Evolutionary conservation across 148 eudicot species (phyloP).

Genomic region (Heliamphora exappendiculata): DNA sequence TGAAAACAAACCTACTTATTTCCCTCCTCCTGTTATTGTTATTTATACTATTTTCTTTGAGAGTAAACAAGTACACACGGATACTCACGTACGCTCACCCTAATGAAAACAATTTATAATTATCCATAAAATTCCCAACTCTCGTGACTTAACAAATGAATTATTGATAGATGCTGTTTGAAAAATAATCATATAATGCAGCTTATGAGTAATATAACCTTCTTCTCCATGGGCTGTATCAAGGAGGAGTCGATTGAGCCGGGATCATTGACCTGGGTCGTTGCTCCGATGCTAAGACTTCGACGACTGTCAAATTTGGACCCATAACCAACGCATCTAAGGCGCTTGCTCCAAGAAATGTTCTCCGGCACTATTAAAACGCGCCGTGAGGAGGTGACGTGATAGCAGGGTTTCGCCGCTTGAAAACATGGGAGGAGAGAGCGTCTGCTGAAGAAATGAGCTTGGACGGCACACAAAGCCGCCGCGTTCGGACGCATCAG

Average conservation of each 20-base stretch:
- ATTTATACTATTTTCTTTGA: background rate
- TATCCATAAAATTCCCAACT: background rate
- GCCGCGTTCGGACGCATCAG: constrained; percentile 17
- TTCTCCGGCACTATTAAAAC: background rate
- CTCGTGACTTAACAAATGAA: background rate
- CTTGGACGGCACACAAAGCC: constrained; percentile 5
- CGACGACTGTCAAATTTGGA: constrained; percentile 19
- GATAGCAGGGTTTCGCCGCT: background rate
- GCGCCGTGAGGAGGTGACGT: background rate
- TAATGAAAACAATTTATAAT: background rate
- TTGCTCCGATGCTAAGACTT: constrained; percentile 27
- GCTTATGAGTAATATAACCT: constrained; percentile 28
- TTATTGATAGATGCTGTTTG: background rate
- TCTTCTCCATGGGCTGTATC: constrained; percentile 63
- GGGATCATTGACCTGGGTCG: constrained; percentile 29
- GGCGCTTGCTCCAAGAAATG: background rate
- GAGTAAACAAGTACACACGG: background rate
- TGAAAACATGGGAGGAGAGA: constrained; percentile 6
- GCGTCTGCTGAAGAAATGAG: background rate
- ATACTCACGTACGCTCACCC: background rate
- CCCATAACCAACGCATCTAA: background rate
- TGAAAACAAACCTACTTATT: too few relatives aligned
- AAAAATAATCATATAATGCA: background rate
- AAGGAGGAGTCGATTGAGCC: constrained; percentile 49
- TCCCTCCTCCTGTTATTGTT: too few relatives aligned